Evolutionary conservation across 108 stramenopile genomes (phyloP), one percentile per base, ranked within the genome.

Genomic region (Skeletonema potamos): DNA sequence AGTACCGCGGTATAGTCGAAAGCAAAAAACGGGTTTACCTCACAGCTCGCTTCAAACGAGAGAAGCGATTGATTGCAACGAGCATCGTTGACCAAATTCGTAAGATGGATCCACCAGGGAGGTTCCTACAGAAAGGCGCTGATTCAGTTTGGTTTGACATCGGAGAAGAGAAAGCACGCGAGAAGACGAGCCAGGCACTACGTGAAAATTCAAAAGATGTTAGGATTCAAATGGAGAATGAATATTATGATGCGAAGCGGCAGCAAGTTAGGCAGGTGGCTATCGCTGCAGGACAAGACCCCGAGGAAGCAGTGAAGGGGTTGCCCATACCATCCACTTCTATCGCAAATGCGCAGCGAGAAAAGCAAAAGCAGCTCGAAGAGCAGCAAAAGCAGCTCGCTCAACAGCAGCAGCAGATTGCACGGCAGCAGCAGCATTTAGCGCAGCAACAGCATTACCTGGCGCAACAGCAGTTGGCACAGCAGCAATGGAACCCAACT

Each of bases 111-210:
- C 93, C 93, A 4, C 93, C 93, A n/a, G 94, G 94, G 4, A 77
- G 94, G 13, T 95, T 95, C 60, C 73, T 95, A 33, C 84, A 79
- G 69, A 92, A 91, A 73, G 88, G 91, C 33, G 77, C 70, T 8
- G 79, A 82, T 26, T 81, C 82, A 46, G 68, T 83, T 54, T 94
- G 89, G 91, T 56, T 77, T 58, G 93, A 94, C 60, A 87, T 94
- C 46, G 93, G 93, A 17, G 93, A 94, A 65, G 87, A 85, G 28
- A 82, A 82, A 61, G 82, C 82, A 27, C 58, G 85, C 39, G 85
- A 95, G 64, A 95, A 95, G 79, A 91, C 91, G 13, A 79, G 76
- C 30, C 93, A 95, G 72, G 91, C 91, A 10, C 68, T 95, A 15
- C 68, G 93, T 43, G 94, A 95, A 57, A 58, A 58, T 28, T 37